Evolutionary conservation across 192 early-diverging fungal genomes (phyloP).

Genomic region (Backusella mclennaniae): DNA sequence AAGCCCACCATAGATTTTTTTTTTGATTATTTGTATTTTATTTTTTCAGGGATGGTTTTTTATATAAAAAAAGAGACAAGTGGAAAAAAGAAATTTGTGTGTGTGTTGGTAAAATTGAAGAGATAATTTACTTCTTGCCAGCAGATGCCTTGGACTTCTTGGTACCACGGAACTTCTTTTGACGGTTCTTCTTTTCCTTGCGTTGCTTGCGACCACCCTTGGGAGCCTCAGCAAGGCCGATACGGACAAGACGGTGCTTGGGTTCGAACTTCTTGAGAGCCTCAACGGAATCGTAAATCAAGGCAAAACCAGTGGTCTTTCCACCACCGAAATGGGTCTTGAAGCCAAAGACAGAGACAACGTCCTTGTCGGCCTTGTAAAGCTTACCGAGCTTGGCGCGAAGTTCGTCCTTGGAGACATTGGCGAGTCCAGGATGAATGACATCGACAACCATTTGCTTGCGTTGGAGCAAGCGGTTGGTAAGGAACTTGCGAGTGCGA

Average conservation of each 20-base stretch:
- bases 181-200: slow-evolving; percentile 98
- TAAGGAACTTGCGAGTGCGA: slow-evolving; percentile 98
- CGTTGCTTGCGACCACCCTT: slow-evolving; percentile 94
- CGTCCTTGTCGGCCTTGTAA: slow-evolving; percentile 90
- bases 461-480: slow-evolving; percentile 96
- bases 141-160: slow-evolving; percentile 80
- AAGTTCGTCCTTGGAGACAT: slow-evolving; percentile 90
- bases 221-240: slow-evolving; percentile 61
- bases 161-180: slow-evolving; percentile 98
- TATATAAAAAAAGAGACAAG: background rate
- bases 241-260: slow-evolving; percentile 91
- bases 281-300: slow-evolving; percentile 95
- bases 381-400: slow-evolving; percentile 93
- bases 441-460: slow-evolving; percentile 98
- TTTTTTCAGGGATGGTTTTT: background rate
- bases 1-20: background rate
- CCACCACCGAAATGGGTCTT: slow-evolving; percentile 96
- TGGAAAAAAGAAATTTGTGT: too few relatives aligned
- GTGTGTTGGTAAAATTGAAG: background rate
- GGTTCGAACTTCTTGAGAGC: slow-evolving; percentile 98
- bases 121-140: slow-evolving; percentile 59
- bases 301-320: slow-evolving; percentile 91
- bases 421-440: slow-evolving; percentile 91
- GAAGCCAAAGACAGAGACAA: slow-evolving; percentile 94
- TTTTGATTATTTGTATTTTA: background rate